Conservation (phyloP, 2,329 filamentous ascomycete genomes). For the Colletotrichum sidae region DNA sequence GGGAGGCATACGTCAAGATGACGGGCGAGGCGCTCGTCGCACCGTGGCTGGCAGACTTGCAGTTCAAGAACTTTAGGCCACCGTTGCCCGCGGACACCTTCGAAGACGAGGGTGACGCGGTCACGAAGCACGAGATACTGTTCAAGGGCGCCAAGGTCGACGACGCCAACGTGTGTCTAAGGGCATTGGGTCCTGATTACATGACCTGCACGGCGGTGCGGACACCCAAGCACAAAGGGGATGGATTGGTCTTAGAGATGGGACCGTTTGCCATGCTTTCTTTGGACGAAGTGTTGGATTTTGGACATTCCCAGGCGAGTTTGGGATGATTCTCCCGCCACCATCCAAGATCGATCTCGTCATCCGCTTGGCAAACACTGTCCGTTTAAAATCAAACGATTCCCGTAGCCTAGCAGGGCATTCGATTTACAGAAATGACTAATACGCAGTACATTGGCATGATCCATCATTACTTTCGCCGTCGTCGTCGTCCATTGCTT, state of each 20-base stretch:
- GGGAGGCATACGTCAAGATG: slow-evolving; percentile 87
- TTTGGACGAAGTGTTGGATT: slow-evolving; percentile 58
- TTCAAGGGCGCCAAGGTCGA: slow-evolving; percentile 53
- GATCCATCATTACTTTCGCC: no score
- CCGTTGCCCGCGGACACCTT: slow-evolving; percentile 53
- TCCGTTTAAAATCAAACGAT: neutral
- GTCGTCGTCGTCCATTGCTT: no score
- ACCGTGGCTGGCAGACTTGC: slow-evolving; percentile 76
- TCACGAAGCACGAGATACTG: slow-evolving; percentile 51
- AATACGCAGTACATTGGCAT: no score
- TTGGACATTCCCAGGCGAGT: slow-evolving; percentile 51
- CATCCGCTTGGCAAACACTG: neutral
- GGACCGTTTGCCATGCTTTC: slow-evolving; percentile 56
- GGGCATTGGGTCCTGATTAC: slow-evolving; percentile 60
- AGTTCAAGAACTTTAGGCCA: slow-evolving; percentile 73
- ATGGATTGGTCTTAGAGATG: slow-evolving; percentile 52
- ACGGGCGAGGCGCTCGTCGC: slow-evolving; percentile 83
- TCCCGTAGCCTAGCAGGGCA: no score
- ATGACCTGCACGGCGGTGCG: slow-evolving; percentile 66
- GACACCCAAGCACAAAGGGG: slow-evolving; percentile 50
- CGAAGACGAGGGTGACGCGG: slow-evolving; percentile 48
- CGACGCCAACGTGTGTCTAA: slow-evolving; percentile 56
- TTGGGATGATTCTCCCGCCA: neutral
- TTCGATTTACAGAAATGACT: no score
- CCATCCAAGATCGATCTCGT: neutral